Base-by-base conservation (phyloP, 78 protist species). In the Tieghemostelium lacteum region DNA sequence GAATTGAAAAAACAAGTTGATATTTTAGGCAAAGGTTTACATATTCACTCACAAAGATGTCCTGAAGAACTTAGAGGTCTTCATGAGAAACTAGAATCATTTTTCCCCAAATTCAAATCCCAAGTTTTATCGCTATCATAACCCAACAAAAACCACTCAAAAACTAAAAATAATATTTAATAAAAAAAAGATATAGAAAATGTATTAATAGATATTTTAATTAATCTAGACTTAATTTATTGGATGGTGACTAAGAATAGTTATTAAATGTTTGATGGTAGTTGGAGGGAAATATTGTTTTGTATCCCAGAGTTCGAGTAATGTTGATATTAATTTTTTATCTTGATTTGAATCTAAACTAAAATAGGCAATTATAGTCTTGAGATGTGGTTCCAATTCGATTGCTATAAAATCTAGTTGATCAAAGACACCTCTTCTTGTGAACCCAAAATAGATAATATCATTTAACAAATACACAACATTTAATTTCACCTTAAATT, bases 261-360 rank as follows among this genome's bases (percentile, higher is more conserved):
- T 60, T 83, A 22, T 70, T 83, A 37, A 69, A 83, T n/a, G n/a
- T 42, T 55, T 66, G 42, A 83, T 83, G 20, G 91, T 83, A 7
- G 78, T 69, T 40, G 91, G 91, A 26, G 83, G 83, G 8, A 73
- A 88, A 57, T 75, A 88, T 72, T 72, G 93, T 58, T 95, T 95
- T 89, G 77, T 95, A 67, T 93, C 97, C 3, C 95, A 95, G 4
- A 89, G 86, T 28, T 91, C 97, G 1, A 97, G 98, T 33, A 96
- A 96, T 7, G 98, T 97, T 16, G 96, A 96, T 85, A 64, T 92
- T 22, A 52, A 80, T 88, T 55, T 91, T 17, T 86, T 96, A 17
- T 37, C 10, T 14, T 45, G 10, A 55, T 22, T 55, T n/a, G 91
- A 19, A 58, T 80, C 75, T 24, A 69, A 50, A 0, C 19, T 10